Percentiles rank a stretch among this genome's conserved stretches.
These are phyloP conservation scores for Rhinocladiella mackenziei DNA, from an alignment of 2,329 filamentous ascomycete genomes.

Conservation along the genomic window DNA sequence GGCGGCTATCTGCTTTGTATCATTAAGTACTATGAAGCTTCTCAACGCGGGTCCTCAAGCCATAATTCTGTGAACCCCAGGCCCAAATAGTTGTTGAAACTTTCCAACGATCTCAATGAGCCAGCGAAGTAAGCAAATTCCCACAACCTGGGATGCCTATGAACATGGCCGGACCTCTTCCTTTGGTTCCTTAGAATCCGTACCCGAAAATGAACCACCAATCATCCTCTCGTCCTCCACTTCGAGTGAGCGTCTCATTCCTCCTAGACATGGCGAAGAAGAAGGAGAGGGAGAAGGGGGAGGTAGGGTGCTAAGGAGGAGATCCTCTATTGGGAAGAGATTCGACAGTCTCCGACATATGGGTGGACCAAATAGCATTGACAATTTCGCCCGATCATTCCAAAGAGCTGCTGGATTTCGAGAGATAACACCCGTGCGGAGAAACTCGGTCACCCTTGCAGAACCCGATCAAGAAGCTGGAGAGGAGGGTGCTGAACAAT, in stretches of 20 bases:
- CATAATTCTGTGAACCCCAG: background rate
- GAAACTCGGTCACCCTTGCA: conserved; percentile 67
- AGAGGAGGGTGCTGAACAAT: conserved; percentile 30
- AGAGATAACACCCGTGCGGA: conserved; percentile 72
- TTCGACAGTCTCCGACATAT: conserved; percentile 57
- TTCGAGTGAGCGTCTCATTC: conserved; percentile 17
- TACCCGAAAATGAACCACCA: conserved; percentile 30
- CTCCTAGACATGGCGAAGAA: conserved; percentile 12
- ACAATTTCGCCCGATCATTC: conserved; percentile 90
- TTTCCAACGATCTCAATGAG: conserved; percentile 19
- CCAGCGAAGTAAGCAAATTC: conserved; percentile 21
- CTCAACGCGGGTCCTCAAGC: background rate
- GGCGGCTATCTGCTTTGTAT: too few species aligned
- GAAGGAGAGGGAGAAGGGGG: too few species aligned
- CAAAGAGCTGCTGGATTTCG: conserved; percentile 83
- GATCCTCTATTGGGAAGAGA: conserved; percentile 46
- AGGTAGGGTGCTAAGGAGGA: conserved; percentile 26
- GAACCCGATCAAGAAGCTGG: conserved; percentile 51
- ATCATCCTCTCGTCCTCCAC: conserved; percentile 20
- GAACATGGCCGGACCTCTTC: conserved; percentile 32
- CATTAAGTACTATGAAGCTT: background rate
- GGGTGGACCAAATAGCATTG: conserved; percentile 88
- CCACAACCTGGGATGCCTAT: conserved; percentile 32
- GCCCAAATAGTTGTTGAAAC: background rate
- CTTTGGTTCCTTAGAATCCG: conserved; percentile 31